These are phyloP conservation scores for Beauveria sp. DNA, from an alignment of 2,329 filamentous ascomycete species.

Conservation along the genomic window DNA sequence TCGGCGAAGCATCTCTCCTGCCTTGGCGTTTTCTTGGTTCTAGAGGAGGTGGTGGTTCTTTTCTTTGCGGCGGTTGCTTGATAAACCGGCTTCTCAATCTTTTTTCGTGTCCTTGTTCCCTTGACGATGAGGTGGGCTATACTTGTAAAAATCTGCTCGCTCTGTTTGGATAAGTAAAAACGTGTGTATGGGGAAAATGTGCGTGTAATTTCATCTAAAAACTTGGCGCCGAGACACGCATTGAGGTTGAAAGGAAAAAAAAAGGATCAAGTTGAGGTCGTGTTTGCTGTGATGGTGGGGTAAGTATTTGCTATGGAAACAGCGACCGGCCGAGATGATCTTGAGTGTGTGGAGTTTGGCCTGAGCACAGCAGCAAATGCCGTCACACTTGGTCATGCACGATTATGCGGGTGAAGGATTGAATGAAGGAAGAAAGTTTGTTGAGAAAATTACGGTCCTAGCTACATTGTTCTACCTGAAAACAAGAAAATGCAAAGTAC, in stretches of 20 bases:
- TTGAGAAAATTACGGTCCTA: background rate
- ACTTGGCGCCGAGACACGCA: background rate
- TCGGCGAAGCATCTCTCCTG: slow-evolving; percentile 51
- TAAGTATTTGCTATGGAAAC: background rate
- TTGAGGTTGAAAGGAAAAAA: background rate
- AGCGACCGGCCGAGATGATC: background rate
- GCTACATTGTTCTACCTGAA: background rate
- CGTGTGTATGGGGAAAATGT: background rate
- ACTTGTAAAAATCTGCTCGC: too few relatives aligned
- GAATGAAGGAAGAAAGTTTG: background rate
- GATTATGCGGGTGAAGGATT: background rate
- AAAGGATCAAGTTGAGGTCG: background rate
- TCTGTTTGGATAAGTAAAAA: too few relatives aligned
- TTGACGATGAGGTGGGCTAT: too few relatives aligned
- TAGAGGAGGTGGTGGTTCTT: background rate
- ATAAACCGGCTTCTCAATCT: background rate
- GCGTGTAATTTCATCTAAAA: background rate
- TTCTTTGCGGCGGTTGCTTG: too few relatives aligned
- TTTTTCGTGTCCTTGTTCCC: background rate
- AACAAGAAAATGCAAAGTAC: background rate
- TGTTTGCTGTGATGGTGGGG: slow-evolving; percentile 3
- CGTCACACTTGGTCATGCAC: background rate
- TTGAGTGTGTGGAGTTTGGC: background rate
- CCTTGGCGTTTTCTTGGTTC: background rate
- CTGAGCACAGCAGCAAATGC: background rate